Base-by-base conservation (phyloP, 2,329 filamentous ascomycete genomes). In the Apiospora malaysiana region DNA sequence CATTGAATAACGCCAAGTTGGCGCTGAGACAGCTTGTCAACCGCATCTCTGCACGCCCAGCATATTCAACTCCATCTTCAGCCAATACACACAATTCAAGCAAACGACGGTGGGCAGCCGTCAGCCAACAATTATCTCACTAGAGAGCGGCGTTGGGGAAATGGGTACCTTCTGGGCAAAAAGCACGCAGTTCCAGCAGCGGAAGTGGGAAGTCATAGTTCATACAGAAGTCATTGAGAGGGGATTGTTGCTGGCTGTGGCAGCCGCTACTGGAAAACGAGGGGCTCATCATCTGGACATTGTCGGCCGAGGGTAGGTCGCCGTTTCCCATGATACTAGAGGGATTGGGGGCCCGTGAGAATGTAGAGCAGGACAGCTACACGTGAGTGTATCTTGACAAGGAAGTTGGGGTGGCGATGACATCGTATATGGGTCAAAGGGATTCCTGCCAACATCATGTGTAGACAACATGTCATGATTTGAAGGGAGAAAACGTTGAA, bases 241-340 rank as follows among this genome's bases (percentile, higher is more conserved):
- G n/a, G n/a, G n/a, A n/a, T n/a, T n/a, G n/a, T n/a, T n/a, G n/a
- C n/a, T n/a, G n/a, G n/a, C n/a, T 80, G 72, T 78, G 83, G 74
- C 83, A 85, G 37, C 83, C 83, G 72, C 81, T 85, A 70, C 83
- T 83, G 42, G 82, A 84, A 72, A 82, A 83, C 32, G 76, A 81
- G 59, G 82, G 79, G 59, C 77, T 78, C 72, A 78, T 56, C 76
- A 85, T 83, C 77, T 81, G 79, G 77, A 85, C 85, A 46, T 82
- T 74, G 51, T 76, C 79, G n/a, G 82, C 80, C 73, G 81, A 78
- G n/a, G 83, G 83, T 12, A 69, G 70, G 70, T 83, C 81, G 23
- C 77, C 78, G 69, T 75, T 74, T 69, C 75, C 75, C 71, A 79
- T 77, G 68, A 78, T 75, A 27, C 76, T 76, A 66, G 78, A 71